These are phyloP conservation scores for Isoetes taiwanensis DNA, from an alignment of 75 land plant genomes.

Conservation along the genomic window DNA sequence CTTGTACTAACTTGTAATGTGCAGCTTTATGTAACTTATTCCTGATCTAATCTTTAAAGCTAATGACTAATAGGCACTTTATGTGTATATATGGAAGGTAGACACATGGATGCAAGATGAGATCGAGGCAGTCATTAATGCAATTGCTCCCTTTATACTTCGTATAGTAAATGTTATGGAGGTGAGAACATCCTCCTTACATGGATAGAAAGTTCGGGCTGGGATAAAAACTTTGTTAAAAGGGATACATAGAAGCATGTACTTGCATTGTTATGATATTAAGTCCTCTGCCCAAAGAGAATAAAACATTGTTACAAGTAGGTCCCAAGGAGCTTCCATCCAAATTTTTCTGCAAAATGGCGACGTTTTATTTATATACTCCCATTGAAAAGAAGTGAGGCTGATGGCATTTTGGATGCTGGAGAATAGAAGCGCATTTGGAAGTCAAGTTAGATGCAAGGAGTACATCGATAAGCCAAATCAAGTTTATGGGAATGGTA, in stretches of 20 bases:
- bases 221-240: too few species aligned
- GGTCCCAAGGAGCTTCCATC: constrained; percentile 71
- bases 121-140: constrained; percentile 33
- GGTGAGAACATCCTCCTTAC: too few species aligned
- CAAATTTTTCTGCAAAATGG: constrained; percentile 80
- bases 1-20: too few species aligned
- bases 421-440: constrained; percentile 11
- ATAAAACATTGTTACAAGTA: too few species aligned
- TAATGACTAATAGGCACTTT: too few species aligned
- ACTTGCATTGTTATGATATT: too few species aligned
- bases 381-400: constrained; percentile 31
- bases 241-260: too few species aligned
- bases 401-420: background rate
- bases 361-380: constrained; percentile 66
- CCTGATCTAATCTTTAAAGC: too few species aligned
- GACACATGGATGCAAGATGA: constrained; percentile 60
- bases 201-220: too few species aligned
- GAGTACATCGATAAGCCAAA: background rate
- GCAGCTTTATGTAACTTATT: too few species aligned
- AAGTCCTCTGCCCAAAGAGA: too few species aligned
- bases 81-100: too few species aligned
- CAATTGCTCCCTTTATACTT: constrained; percentile 34
- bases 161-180: constrained; percentile 33
- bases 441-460: background rate
- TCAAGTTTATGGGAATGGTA: background rate